Percentiles rank a stretch among this genome's conserved stretches.
These are phyloP conservation scores for Didymella segeticola DNA, from an alignment of 2,329 filamentous ascomycete species.

Conservation along the genomic window DNA sequence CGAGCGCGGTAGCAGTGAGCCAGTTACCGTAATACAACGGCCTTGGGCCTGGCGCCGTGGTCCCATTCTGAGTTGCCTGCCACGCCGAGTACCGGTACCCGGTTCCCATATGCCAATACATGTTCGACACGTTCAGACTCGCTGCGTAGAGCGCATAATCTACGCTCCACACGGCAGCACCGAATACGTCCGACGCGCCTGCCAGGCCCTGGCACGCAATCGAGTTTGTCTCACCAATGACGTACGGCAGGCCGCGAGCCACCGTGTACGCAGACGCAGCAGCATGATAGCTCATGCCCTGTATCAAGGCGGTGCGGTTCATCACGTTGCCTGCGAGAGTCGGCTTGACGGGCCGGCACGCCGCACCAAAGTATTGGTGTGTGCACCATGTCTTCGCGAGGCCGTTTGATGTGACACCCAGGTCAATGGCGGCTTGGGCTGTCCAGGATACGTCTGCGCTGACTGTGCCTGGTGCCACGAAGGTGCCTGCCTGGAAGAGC, in stretches of 20 bases:
- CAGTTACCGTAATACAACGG: constrained; percentile 66
- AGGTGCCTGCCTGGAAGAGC: constrained; percentile 24
- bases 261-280: constrained; percentile 51
- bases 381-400: constrained; percentile 25
- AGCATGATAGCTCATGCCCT: constrained; percentile 58
- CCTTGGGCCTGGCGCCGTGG: constrained; percentile 58
- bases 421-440: constrained; percentile 22
- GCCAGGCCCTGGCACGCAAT: constrained; percentile 68
- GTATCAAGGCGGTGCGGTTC: constrained; percentile 64
- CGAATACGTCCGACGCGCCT: constrained; percentile 70
- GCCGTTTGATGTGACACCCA: constrained; percentile 14
- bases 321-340: constrained; percentile 69
- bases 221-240: constrained; percentile 68
- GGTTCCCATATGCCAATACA: constrained; percentile 71
- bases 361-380: constrained; percentile 27
- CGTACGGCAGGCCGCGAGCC: constrained; percentile 56
- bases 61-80: constrained; percentile 65
- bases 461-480: constrained; percentile 20
- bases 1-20: constrained; percentile 63
- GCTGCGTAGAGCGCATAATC: constrained; percentile 69
- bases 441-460: constrained; percentile 21
- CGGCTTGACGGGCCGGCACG: constrained; percentile 21
- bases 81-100: constrained; percentile 67
- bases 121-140: constrained; percentile 58
- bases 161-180: constrained; percentile 68